Evolutionary conservation across 306 rosid genomes (phyloP).

Genomic region (Lotus japonicus): DNA sequence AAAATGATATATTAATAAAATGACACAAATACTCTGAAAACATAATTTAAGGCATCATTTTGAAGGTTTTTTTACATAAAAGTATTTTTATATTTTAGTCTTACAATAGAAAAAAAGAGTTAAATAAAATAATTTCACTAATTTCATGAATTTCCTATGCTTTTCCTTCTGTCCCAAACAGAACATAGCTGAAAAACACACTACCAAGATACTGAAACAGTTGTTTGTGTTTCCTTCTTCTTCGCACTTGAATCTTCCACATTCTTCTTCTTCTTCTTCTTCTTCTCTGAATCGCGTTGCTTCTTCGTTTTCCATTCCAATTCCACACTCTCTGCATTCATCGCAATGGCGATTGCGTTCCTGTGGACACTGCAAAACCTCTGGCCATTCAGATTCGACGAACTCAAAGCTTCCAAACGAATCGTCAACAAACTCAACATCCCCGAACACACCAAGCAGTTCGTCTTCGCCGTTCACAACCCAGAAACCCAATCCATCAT

Average conservation of each 20-base stretch:
- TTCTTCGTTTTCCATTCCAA: neutral
- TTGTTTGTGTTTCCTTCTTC: no score
- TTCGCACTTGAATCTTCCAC: neutral
- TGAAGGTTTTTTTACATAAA: no score
- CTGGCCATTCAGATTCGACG: conserved; percentile 61
- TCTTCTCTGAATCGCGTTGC: neutral
- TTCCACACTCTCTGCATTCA: no score
- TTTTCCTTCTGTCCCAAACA: no score
- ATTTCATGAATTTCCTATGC: no score
- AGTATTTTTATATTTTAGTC: no score
- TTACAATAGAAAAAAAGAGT: no score
- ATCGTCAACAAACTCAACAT: conserved; percentile 47
- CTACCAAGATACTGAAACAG: neutral
- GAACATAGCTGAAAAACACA: no score
- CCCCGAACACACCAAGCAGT: conserved; percentile 58
- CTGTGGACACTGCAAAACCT: conserved; percentile 42
- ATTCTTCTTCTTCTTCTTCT: neutral
- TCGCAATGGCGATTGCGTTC: conserved; percentile 46
- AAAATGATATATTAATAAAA: no score
- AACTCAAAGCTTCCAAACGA: conserved; percentile 42
- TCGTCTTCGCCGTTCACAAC: conserved; percentile 55
- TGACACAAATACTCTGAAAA: no score
- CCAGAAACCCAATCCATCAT: conserved; percentile 48
- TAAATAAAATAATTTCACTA: no score
- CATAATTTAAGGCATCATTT: no score